Conservation (phyloP, 805 yeast genomes). For the Wickerhamomyces strasburgensis region DNA sequence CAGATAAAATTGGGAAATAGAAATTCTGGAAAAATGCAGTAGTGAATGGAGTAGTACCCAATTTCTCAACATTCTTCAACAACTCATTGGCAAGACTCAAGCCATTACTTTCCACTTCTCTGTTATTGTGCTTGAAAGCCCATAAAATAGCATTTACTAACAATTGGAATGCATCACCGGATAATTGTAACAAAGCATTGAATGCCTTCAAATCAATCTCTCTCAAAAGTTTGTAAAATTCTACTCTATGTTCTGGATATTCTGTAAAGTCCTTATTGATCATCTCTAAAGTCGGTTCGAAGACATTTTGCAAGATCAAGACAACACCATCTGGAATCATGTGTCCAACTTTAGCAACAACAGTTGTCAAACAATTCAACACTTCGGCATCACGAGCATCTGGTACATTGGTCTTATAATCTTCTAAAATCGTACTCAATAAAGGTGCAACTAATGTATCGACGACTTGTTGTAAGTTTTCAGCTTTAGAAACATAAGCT, state of each 20-base stretch:
- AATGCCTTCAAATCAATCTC: conserved; percentile 84
- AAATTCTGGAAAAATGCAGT: conserved; percentile 84
- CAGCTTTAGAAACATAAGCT: conserved; percentile 83
- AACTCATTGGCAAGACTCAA: conserved; percentile 78
- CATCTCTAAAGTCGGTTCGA: conserved; percentile 93
- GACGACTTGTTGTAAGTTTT: conserved; percentile 75
- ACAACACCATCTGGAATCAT: conserved; percentile 88
- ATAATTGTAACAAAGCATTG: conserved; percentile 78
- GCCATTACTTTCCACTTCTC: conserved; percentile 94
- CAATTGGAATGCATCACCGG: conserved; percentile 87
- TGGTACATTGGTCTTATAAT: conserved; percentile 82
- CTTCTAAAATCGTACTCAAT: conserved; percentile 80
- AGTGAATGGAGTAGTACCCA: conserved; percentile 67
- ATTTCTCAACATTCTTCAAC: conserved; percentile 74
- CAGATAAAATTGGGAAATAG: conserved; percentile 84
- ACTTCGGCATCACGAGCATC: conserved; percentile 99
- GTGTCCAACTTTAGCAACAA: conserved; percentile 82
- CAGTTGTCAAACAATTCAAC: conserved; percentile 86
- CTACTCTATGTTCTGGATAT: conserved; percentile 97
- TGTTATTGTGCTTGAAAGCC: conserved; percentile 97
- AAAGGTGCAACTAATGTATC: conserved; percentile 78
- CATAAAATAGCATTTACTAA: conserved; percentile 92
- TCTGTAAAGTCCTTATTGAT: conserved; percentile 92
- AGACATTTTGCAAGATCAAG: conserved; percentile 79
- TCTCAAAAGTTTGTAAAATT: conserved; percentile 83